Base-by-base conservation (phyloP, 1,284 basidiomycete species). In the Ceratobasidium sp. region DNA sequence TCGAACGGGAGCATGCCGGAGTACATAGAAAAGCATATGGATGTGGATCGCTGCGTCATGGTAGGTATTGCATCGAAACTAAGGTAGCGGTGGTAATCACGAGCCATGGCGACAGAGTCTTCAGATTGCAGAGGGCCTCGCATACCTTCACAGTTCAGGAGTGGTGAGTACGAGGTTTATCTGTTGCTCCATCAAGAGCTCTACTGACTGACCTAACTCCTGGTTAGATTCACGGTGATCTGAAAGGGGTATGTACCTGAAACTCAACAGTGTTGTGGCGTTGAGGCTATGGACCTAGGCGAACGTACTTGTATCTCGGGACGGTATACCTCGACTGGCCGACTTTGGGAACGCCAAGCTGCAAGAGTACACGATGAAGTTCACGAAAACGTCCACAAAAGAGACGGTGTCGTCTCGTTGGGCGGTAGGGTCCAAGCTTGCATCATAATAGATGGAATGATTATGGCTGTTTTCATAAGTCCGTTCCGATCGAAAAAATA, bases 151-250 rank as follows among this genome's bases (percentile, higher is more conserved):
- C 45, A 21, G 6, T 3, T 45, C 28, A 18, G 6, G 32, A 18
- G n/a, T 52, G n/a, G 46, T 48, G 9, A 45, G 43, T 36, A 14
- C 6, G 10, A 18, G 3, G 43, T 9, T 18, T 39, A 34, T 10
- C 36, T 21, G 30, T 5, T n/a, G 14, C 8, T 39, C 14, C 6
- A 6, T 39, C 8, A 39, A 39, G 14, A 6, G 8, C 36, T 14
- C 6, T 6, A 6, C 36, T 6, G 6, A 39, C 36, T 39, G n/a
- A n/a, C n/a, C n/a, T n/a, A n/a, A n/a, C n/a, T n/a, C n/a, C n/a
- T n/a, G n/a, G n/a, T n/a, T 6, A 70, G 65, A 23, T 70, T 43
- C 65, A 70, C n/a, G 65, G 65, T 18, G 65, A 70, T 34, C 9
- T 70, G 26, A 70, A 70, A 26, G 65, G 26, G 3, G 65, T 45